A percentile compares a stretch with the other conserved stretches of the same genome.
phyloP scores from a whole-genome alignment of 805 yeast species.

The Ogataea zsoltii region DNA sequence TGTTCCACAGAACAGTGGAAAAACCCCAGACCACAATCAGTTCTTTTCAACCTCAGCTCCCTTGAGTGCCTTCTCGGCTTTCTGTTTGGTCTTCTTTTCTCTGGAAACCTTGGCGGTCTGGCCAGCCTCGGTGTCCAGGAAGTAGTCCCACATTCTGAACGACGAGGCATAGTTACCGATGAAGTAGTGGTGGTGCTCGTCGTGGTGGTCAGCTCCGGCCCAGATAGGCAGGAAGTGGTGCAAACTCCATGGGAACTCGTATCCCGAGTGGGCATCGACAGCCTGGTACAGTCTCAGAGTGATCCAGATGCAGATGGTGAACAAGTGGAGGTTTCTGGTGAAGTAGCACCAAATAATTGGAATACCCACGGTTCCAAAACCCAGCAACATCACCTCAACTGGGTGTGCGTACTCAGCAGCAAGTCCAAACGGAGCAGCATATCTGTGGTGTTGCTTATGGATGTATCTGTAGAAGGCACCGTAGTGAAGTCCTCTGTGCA shows the following conservation, averaged over 20 bases:
- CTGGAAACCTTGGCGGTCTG: slow-evolving; percentile 74
- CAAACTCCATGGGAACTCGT: slow-evolving; percentile 96
- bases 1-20: too few species aligned
- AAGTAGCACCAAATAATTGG: slow-evolving; percentile 82
- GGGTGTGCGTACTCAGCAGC: slow-evolving; percentile 99
- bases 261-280: slow-evolving; percentile 96
- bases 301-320: slow-evolving; percentile 90
- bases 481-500: slow-evolving; percentile 86
- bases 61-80: slow-evolving; percentile 47
- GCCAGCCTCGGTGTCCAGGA: slow-evolving; percentile 88
- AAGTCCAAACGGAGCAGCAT: slow-evolving; percentile 96
- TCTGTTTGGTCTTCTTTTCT: slow-evolving; percentile 60
- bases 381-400: slow-evolving; percentile 83
- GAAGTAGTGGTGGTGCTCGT: slow-evolving; percentile 94
- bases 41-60: background rate
- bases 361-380: slow-evolving; percentile 95
- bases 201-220: slow-evolving; percentile 99
- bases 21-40: too few species aligned
- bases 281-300: slow-evolving; percentile 90
- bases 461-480: slow-evolving; percentile 88
- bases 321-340: slow-evolving; percentile 76
- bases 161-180: slow-evolving; percentile 94
- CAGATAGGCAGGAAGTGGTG: slow-evolving; percentile 92
- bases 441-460: slow-evolving; percentile 97
- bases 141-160: slow-evolving; percentile 94